Evolutionary conservation across 768 basidiomycete genomes (phyloP).

Genomic region (Chalciporus sphaerocephalus): DNA sequence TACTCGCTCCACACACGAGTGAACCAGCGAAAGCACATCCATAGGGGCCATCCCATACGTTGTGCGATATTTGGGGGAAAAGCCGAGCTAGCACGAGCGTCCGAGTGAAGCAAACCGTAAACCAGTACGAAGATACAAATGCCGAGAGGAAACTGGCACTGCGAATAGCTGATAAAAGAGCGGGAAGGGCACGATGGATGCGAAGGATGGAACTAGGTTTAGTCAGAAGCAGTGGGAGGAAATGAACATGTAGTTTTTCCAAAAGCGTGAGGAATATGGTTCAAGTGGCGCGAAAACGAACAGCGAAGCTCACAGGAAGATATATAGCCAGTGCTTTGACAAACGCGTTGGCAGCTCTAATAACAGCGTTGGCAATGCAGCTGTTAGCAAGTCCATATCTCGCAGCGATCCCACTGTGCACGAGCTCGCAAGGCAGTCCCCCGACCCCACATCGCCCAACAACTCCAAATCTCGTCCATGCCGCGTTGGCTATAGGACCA

Average conservation of each 20-base stretch:
- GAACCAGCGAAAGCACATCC: conserved; percentile 66
- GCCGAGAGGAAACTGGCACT: conserved; percentile 70
- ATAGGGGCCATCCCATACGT: conserved; percentile 75
- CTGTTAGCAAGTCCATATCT: conserved; percentile 46
- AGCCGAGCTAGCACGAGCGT: conserved; percentile 60
- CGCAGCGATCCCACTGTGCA: conserved; percentile 56
- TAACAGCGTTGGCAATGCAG: conserved; percentile 54
- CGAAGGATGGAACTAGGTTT: conserved; percentile 51
- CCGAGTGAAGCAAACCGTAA: conserved; percentile 63
- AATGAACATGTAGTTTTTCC: conserved; percentile 52
- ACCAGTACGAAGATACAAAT: conserved; percentile 71
- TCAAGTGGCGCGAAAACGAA: not conserved
- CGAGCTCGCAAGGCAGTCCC: conserved; percentile 71
- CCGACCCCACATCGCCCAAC: conserved; percentile 51
- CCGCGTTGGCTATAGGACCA: conserved; percentile 43
- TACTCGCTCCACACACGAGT: conserved; percentile 67
- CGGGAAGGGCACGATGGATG: conserved; percentile 37
- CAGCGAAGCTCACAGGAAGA: conserved; percentile 53
- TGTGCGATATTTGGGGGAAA: conserved; percentile 65
- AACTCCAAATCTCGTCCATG: conserved; percentile 58
- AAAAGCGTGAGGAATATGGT: not conserved
- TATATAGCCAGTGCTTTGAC: conserved; percentile 61
- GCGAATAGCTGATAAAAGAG: conserved; percentile 49
- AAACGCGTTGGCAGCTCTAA: conserved; percentile 57
- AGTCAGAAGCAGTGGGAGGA: conserved; percentile 61